phyloP scores from a whole-genome alignment of 1,284 basidiomycete genomes.

The Ganoderma sp. region DNA sequence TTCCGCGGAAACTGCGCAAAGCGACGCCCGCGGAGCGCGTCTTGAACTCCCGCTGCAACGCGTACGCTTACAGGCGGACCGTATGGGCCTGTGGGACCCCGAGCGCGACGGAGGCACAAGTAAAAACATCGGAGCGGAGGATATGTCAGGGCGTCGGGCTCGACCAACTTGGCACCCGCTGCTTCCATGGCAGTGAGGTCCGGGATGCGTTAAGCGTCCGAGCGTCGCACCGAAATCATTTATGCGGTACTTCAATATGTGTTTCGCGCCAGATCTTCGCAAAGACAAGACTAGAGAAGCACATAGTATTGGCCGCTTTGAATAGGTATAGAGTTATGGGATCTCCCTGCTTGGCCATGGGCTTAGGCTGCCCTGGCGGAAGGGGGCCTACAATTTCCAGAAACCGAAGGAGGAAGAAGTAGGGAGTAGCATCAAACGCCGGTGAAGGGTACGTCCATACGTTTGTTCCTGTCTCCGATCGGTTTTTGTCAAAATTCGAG shows the following conservation, averaged over 20 bases:
- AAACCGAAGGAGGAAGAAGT: neutral
- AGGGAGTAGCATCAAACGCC: neutral
- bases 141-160: neutral
- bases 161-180: neutral
- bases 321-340: neutral
- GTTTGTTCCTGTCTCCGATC: neutral
- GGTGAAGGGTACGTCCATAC: neutral
- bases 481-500: neutral
- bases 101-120: neutral
- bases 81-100: neutral
- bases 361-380: neutral
- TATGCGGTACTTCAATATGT: neutral
- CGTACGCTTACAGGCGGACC: neutral
- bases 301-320: neutral
- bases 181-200: slow-evolving; percentile 3
- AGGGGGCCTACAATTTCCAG: neutral
- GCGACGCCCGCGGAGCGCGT: neutral
- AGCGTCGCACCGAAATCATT: neutral
- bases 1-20: neutral
- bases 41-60: neutral
- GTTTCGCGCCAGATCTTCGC: neutral
- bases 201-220: neutral
- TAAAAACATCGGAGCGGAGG: neutral
- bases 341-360: neutral
- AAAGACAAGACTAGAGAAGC: neutral